Conservation (phyloP, 1,139 yeast genomes). For the Pichia sp. region DNA sequence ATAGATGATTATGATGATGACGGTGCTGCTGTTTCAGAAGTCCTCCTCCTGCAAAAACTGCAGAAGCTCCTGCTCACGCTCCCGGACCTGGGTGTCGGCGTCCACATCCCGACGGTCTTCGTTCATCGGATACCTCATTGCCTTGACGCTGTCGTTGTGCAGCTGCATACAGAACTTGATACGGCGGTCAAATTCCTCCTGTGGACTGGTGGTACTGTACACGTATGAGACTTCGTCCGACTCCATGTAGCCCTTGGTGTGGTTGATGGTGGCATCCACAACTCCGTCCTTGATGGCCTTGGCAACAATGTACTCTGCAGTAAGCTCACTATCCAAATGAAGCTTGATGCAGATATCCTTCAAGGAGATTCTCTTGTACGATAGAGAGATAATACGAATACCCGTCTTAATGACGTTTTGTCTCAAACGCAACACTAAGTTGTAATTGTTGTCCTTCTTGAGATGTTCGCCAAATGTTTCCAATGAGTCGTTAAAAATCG, state of each 20-base stretch:
- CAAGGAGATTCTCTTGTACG: slow-evolving; percentile 86
- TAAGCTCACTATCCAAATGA: slow-evolving; percentile 88
- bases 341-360: slow-evolving; percentile 87
- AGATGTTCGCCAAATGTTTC: slow-evolving; percentile 58
- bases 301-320: slow-evolving; percentile 94
- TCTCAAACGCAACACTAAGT: slow-evolving; percentile 82
- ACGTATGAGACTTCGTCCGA: slow-evolving; percentile 82
- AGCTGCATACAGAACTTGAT: slow-evolving; percentile 86
- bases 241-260: slow-evolving; percentile 88
- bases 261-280: slow-evolving; percentile 90
- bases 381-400: slow-evolving; percentile 84
- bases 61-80: slow-evolving; percentile 46
- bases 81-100: slow-evolving; percentile 54
- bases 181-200: slow-evolving; percentile 84
- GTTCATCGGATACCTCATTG: slow-evolving; percentile 83
- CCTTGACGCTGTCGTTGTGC: slow-evolving; percentile 89
- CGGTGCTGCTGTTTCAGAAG: slow-evolving; percentile 16
- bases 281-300: slow-evolving; percentile 98
- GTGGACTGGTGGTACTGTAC: slow-evolving; percentile 86
- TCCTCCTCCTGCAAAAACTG: slow-evolving; percentile 36
- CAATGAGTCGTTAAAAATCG: slow-evolving; percentile 72
- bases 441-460: slow-evolving; percentile 75
- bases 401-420: slow-evolving; percentile 98
- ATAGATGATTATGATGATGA: background rate
- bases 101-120: slow-evolving; percentile 47